These are phyloP conservation scores for Fusarium sp. DNA, from an alignment of 2,329 filamentous ascomycete species.

Conservation along the genomic window DNA sequence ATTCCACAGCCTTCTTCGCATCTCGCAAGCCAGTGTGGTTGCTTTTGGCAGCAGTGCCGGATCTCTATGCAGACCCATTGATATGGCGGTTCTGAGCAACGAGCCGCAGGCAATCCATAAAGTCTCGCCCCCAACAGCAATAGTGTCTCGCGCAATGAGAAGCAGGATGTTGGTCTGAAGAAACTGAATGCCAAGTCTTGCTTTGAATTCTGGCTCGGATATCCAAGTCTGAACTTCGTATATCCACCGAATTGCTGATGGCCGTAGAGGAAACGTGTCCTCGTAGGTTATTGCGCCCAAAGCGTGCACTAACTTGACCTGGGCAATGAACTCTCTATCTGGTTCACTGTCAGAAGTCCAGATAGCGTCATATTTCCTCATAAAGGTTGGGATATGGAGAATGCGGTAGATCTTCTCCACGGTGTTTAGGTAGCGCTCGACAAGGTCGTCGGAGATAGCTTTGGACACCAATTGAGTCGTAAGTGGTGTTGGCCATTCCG, in stretches of 20 bases:
- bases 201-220: constrained; percentile 66
- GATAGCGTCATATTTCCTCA: constrained; percentile 62
- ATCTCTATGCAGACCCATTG: constrained; percentile 66
- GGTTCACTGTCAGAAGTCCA: constrained; percentile 56
- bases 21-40: constrained; percentile 57
- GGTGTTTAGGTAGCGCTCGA: constrained; percentile 64
- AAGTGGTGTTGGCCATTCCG: constrained; percentile 61
- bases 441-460: constrained; percentile 60
- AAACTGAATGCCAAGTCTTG: constrained; percentile 62
- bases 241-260: constrained; percentile 67
- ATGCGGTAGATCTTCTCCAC: constrained; percentile 63
- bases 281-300: constrained; percentile 67
- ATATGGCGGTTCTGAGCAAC: constrained; percentile 61
- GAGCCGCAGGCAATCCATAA: constrained; percentile 62
- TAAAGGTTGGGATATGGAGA: constrained; percentile 65
- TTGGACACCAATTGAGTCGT: constrained; percentile 62
- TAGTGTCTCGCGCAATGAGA: constrained; percentile 57
- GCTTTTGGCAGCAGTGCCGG: constrained; percentile 56
- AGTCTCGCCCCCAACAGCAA: constrained; percentile 59
- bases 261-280: constrained; percentile 62
- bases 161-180: constrained; percentile 64
- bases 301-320: constrained; percentile 70
- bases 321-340: constrained; percentile 64
- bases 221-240: constrained; percentile 70
- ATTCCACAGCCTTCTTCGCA: constrained; percentile 66